Evolutionary conservation across 768 basidiomycete genomes (phyloP), one percentile per base, ranked within the genome.

Genomic region (Thelephora ganbajun): DNA sequence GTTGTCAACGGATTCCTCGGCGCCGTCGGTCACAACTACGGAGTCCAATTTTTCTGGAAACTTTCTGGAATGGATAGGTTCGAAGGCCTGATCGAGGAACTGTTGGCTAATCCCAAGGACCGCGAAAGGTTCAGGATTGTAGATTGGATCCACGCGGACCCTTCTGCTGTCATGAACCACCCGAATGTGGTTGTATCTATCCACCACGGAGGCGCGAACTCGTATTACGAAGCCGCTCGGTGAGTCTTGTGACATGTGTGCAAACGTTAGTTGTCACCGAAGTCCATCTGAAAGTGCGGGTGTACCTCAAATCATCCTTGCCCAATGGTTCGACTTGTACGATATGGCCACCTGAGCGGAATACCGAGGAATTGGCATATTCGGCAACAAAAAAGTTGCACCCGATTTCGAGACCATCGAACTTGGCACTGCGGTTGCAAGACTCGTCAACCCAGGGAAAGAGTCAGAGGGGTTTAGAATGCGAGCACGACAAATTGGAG

Each of bases 321-420:
- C 57, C 1, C 51, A 54, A 41, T 58, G 57, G 57, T 52, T 53
- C 19, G 57, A 58, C 45, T 48, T 53, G 6, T 58, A 58, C 43
- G 57, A 58, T 30, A 53, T 53, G 42, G 57, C 57, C 13, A 48
- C 45, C 7, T 47, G 55, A 19, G 53, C 47, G 6, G 57, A 58
- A 42, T 58, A 48, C 48, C 49, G 54, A 23, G 55, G 55, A 1
- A 52, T 56, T 46, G 57, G 57, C n/a, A 47, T 58, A 13, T 56
- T 53, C 44, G 57, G 55, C 19, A 58, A 56, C 42, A 52, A 49
- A 30, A 30, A 30, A 4, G 26, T 30, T 30, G 26, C 26, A 30
- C 26, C 26, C 9, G 26, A 30, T 30, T 4, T 30, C 26, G 26
- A 30, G 26, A 9, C 26, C 26, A 30, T 30, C 9, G 26, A 30